Conservation (phyloP, 164 flowering plant genomes). For the Houttuynia cordata region DNA sequence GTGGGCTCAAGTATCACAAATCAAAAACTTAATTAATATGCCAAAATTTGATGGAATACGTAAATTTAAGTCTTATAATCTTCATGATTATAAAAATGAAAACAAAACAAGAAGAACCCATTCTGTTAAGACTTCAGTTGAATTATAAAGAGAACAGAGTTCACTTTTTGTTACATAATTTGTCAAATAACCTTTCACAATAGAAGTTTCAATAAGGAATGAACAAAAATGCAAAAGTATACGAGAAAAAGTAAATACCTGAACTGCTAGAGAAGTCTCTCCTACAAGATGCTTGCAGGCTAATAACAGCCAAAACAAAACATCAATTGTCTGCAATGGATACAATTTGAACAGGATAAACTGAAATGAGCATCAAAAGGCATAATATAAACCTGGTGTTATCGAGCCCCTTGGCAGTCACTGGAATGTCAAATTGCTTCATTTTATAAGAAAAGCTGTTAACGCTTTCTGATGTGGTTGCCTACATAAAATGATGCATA, state of each 20-base stretch:
- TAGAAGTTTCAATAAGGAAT: not conserved
- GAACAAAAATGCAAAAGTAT: not conserved
- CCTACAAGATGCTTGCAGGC: constrained; percentile 17
- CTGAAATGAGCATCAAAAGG: not conserved
- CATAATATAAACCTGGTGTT: constrained; percentile 8
- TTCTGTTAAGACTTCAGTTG: too few relatives aligned
- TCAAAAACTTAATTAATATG: too few relatives aligned
- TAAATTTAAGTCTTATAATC: too few relatives aligned
- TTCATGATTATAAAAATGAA: too few relatives aligned
- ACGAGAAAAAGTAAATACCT: constrained; percentile 26
- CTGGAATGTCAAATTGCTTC: not conserved
- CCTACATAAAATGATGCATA: constrained; percentile 12
- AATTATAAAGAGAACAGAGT: not conserved
- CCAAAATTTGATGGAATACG: too few relatives aligned
- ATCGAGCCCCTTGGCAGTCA: not conserved
- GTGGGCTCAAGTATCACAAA: too few relatives aligned
- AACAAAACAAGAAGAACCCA: too few relatives aligned
- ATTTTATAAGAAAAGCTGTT: constrained; percentile 6
- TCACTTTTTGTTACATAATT: not conserved
- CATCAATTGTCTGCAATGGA: not conserved
- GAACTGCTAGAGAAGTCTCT: constrained; percentile 46
- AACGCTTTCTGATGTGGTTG: constrained; percentile 8
- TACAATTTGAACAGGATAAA: not conserved
- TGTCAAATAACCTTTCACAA: not conserved
- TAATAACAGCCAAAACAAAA: constrained; percentile 13